phyloP scores from a whole-genome alignment of 768 basidiomycete genomes.

The Arthromyces matolae region DNA sequence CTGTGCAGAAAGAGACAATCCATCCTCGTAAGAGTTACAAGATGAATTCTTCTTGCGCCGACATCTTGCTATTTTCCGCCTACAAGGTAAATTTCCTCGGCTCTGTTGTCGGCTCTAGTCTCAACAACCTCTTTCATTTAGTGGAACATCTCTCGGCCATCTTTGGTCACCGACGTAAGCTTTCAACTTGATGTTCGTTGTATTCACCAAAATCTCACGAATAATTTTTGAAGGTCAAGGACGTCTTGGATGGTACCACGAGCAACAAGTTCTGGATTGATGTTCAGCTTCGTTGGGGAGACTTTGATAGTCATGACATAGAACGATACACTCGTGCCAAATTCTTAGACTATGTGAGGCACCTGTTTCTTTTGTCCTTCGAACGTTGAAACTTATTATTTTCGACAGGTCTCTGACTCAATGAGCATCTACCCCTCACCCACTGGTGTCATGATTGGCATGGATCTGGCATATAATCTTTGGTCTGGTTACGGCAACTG shows the following conservation, averaged over 20 bases:
- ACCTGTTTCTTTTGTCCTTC: slow-evolving; percentile 1
- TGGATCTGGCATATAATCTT: slow-evolving; percentile 97
- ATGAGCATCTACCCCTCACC: slow-evolving; percentile 99
- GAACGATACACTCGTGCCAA: slow-evolving; percentile 98
- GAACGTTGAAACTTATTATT: neutral
- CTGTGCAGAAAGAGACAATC: slow-evolving; percentile 99
- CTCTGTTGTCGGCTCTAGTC: no score
- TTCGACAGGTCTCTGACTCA: slow-evolving; percentile 78
- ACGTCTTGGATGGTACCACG: slow-evolving; percentile 95
- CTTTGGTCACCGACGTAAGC: slow-evolving; percentile 88
- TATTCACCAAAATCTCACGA: neutral
- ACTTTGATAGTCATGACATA: slow-evolving; percentile 98
- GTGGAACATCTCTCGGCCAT: slow-evolving; percentile 98
- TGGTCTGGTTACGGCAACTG: slow-evolving; percentile 99
- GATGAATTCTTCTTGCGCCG: slow-evolving; percentile 99
- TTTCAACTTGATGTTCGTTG: slow-evolving; percentile 76
- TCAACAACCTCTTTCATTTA: slow-evolving; percentile 20
- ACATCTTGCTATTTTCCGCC: slow-evolving; percentile 94
- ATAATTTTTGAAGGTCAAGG: slow-evolving; percentile 62
- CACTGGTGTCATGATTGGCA: slow-evolving; percentile 97
- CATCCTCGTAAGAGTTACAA: slow-evolving; percentile 99
- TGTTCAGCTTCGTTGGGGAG: slow-evolving; percentile 93
- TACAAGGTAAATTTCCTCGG: slow-evolving; percentile 67
- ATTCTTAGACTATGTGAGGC: slow-evolving; percentile 91
- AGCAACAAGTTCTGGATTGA: slow-evolving; percentile 99